A percentile compares a stretch with the other conserved stretches of the same genome.
Evolutionary conservation across 169 alveolate genomes (phyloP).

Genomic region (Plasmodium cynomolgi): DNA sequence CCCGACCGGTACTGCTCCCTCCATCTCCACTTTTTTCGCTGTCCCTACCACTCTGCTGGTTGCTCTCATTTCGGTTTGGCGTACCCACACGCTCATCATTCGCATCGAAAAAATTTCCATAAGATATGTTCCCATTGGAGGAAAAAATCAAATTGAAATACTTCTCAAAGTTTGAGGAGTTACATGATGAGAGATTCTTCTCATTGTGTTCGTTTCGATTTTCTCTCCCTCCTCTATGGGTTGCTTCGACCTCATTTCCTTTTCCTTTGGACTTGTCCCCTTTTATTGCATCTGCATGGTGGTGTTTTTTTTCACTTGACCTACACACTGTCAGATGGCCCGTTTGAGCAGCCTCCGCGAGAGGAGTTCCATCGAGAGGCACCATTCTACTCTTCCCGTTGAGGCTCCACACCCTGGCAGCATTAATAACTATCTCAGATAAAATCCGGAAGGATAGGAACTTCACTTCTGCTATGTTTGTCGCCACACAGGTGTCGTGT

Average conservation of each 20-base stretch:
- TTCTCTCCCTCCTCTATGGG: neutral
- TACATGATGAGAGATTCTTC: neutral
- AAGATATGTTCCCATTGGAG: neutral
- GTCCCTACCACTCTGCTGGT: neutral
- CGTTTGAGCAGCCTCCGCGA: neutral
- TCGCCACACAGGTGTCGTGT: conserved; percentile 40
- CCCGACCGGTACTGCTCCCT: neutral
- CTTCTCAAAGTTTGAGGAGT: conserved; percentile 59
- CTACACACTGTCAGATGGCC: neutral
- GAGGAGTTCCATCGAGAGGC: neutral
- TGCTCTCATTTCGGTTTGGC: neutral
- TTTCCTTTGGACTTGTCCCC: neutral
- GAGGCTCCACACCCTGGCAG: neutral
- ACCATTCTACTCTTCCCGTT: neutral
- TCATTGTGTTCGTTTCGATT: neutral
- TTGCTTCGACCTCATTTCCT: neutral
- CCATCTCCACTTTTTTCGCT: neutral
- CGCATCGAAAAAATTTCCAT: conserved; percentile 46
- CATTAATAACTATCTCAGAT: conserved; percentile 41
- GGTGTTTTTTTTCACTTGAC: neutral
- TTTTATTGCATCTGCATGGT: neutral
- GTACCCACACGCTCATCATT: neutral
- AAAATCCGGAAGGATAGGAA: conserved; percentile 25
- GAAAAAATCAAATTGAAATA: conserved; percentile 54
- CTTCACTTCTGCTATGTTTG: conserved; percentile 52